Conservation (phyloP, 208 protist species). For the Leishmania major region DNA sequence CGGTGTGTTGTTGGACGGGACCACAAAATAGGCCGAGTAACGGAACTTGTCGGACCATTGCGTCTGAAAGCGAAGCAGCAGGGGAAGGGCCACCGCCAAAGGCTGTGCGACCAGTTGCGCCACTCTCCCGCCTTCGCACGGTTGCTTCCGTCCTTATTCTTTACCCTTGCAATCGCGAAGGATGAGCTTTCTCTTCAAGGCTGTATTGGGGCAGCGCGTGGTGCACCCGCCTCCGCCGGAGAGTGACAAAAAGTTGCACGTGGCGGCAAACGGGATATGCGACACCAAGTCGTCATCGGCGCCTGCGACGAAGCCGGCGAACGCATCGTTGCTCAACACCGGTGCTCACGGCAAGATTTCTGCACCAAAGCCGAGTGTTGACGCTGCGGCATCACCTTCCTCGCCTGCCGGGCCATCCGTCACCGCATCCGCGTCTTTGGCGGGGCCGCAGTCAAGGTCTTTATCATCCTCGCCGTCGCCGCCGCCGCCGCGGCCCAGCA, state of each 20-base stretch:
- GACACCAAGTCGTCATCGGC: not conserved
- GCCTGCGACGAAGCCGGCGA: not conserved
- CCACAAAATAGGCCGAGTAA: not conserved
- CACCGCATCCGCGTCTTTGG: not conserved
- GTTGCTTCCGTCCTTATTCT: not conserved
- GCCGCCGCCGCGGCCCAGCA: conserved; percentile 14
- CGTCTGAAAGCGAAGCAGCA: not conserved
- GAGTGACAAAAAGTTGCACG: not conserved
- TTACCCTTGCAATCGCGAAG: not conserved
- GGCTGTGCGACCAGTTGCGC: not conserved
- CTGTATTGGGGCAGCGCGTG: conserved; percentile 73
- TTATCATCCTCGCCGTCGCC: not conserved
- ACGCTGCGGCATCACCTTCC: not conserved
- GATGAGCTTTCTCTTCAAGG: conserved; percentile 83
- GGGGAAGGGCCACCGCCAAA: not conserved
- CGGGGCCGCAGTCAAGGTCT: not conserved
- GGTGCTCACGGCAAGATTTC: not conserved
- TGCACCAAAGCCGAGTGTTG: not conserved
- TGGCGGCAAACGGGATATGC: not conserved
- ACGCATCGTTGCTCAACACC: not conserved
- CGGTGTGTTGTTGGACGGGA: not conserved
- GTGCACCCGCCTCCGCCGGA: conserved; percentile 57
- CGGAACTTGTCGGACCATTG: not conserved
- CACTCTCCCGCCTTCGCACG: not conserved
- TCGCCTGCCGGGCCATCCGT: not conserved